phyloP scores from a whole-genome alignment of 192 early-diverging fungal species.

The Lobosporangium transversale region DNA sequence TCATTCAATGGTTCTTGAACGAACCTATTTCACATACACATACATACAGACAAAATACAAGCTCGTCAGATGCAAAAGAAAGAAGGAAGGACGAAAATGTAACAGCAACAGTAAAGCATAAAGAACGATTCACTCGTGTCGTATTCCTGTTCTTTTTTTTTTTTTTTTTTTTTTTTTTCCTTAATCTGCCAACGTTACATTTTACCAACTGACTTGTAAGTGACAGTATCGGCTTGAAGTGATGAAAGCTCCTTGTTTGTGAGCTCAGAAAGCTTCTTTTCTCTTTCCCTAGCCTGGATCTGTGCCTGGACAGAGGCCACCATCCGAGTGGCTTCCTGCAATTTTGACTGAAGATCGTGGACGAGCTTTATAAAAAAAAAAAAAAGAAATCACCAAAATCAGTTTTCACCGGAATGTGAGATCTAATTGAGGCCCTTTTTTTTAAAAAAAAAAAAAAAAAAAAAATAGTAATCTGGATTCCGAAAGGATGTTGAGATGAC shows the following conservation, averaged over 20 bases:
- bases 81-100: not conserved
- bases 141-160: too few relatives aligned
- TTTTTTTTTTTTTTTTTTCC: too few relatives aligned
- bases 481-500: too few relatives aligned
- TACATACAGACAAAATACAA: too few relatives aligned
- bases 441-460: not conserved
- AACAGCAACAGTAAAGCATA: too few relatives aligned
- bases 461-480: too few relatives aligned
- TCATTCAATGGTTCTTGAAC: slow-evolving; percentile 59
- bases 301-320: slow-evolving; percentile 68
- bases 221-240: slow-evolving; percentile 59
- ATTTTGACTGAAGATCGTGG: slow-evolving; percentile 75
- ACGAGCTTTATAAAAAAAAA: slow-evolving; percentile 50
- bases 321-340: slow-evolving; percentile 68
- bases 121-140: too few relatives aligned
- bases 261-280: slow-evolving; percentile 72
- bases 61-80: too few relatives aligned
- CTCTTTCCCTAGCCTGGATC: slow-evolving; percentile 70
- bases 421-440: too few relatives aligned
- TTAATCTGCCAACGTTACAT: too few relatives aligned
- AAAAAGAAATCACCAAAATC: not conserved
- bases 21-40: slow-evolving; percentile 69
- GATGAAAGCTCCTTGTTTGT: slow-evolving; percentile 72
- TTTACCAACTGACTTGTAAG: slow-evolving; percentile 81
- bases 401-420: not conserved